phyloP scores from a whole-genome alignment of 1,139 yeast species.

The Candida sanyaensis region DNA sequence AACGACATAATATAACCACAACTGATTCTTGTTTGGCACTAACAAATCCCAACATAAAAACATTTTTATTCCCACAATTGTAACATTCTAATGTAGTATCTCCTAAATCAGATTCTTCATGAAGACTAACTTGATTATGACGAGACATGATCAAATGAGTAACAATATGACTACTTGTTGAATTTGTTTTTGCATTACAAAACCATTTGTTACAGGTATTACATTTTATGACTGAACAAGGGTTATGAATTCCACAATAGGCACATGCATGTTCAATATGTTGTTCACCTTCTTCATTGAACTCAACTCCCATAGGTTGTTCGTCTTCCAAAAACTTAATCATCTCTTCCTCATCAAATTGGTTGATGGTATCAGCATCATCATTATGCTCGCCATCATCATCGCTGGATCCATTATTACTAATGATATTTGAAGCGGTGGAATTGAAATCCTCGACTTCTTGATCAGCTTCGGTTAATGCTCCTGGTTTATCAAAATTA shows the following conservation, averaged over 20 bases:
- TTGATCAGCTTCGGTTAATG: slow-evolving; percentile 9
- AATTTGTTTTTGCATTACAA: slow-evolving; percentile 72
- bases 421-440: slow-evolving; percentile 5
- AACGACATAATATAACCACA: slow-evolving; percentile 82
- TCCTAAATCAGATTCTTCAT: slow-evolving; percentile 81
- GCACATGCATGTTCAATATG: slow-evolving; percentile 49
- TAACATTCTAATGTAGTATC: slow-evolving; percentile 87
- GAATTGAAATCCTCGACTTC: slow-evolving; percentile 11
- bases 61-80: slow-evolving; percentile 83
- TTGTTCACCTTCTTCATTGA: slow-evolving; percentile 7
- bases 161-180: slow-evolving; percentile 78
- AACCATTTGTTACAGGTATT: slow-evolving; percentile 84
- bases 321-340: slow-evolving; percentile 1
- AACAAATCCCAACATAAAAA: slow-evolving; percentile 82
- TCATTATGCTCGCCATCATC: slow-evolving; percentile 7
- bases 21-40: slow-evolving; percentile 86
- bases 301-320: not conserved
- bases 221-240: slow-evolving; percentile 74
- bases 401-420: slow-evolving; percentile 1
- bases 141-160: slow-evolving; percentile 83
- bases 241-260: slow-evolving; percentile 76
- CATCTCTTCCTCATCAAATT: slow-evolving; percentile 3
- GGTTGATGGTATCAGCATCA: slow-evolving; percentile 9
- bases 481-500: slow-evolving; percentile 12
- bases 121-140: slow-evolving; percentile 75